Evolutionary conservation across 768 basidiomycete species (phyloP), one percentile per base, ranked within the genome.

Genomic region (Pulveroboletus sp.): DNA sequence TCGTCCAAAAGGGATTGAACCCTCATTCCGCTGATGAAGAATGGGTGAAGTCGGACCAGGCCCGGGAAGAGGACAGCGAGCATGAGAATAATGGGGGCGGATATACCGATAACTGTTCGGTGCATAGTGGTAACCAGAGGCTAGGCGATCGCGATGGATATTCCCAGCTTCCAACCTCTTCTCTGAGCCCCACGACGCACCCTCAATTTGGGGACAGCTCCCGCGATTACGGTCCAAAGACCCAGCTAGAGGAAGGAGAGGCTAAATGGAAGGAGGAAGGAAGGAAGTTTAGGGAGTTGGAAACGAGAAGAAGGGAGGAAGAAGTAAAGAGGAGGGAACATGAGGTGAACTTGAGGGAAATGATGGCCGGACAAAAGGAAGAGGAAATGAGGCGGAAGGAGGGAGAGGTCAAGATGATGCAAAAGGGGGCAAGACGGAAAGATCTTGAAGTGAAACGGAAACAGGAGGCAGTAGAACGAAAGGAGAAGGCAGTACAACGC

Each of bases 401-500:
- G 46, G 62, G 56, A 18, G 68, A 68, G 57, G 63, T 50, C 50
- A 64, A 9, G 60, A 35, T 49, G 36, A 57, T 47, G 48, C 59
- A 60, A 37, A 53, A 66, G 36, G 65, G 63, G 47, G 60, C 54
- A 2, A 54, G 49, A 35, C 64, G 56, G 58, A 64, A 66, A 39
- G 64, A 59, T 44, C 62, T 65, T 18, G 71, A 64, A 36, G 61
- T 54, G 12, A 62, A 56, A 39, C 64, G 58, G 10, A 70, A 69
- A 50, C 65, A 57, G 50, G 59, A 60, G 31, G 63, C 63, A 41
- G 61, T 54, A 24, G 52, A 46, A 24, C 50, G 54, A 46, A 72
- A 60, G 51, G 71, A 71, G 49, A 59, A 65, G 38, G 65, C 68
- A 43, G 66, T 59, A 3, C 57, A 26, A 37, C 57, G 58, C 44